Percentiles rank a stretch among this genome's conserved stretches.
Conservation (phyloP, 108 stramenopile genomes). For the Fragilariopsis cylindrus region DNA sequence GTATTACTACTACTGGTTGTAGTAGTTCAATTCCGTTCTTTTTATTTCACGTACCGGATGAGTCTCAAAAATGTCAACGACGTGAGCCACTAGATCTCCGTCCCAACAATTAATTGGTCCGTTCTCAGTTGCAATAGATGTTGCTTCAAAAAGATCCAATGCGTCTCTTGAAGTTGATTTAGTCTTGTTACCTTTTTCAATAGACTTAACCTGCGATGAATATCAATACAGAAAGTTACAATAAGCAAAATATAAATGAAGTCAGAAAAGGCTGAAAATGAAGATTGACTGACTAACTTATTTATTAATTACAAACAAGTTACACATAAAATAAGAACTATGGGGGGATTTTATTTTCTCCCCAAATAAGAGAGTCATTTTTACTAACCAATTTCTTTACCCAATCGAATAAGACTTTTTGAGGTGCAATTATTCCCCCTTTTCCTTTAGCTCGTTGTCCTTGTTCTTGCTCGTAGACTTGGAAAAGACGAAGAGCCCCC, state of each 20-base stretch:
- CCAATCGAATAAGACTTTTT: constrained; percentile 40
- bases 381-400: constrained; percentile 53
- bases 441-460: constrained; percentile 27
- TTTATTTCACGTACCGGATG: constrained; percentile 34
- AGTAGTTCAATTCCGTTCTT: not conserved
- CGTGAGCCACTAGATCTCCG: constrained; percentile 23
- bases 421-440: constrained; percentile 40
- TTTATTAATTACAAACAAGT: too few species aligned
- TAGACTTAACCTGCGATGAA: constrained; percentile 16
- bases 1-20: not conserved
- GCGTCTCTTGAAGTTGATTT: constrained; percentile 22
- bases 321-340: too few species aligned
- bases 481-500: constrained; percentile 50
- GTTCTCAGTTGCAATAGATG: constrained; percentile 13
- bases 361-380: constrained; percentile 18
- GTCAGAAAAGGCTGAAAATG: not conserved
- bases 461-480: constrained; percentile 41
- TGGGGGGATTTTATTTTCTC: not conserved
- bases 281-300: not conserved
- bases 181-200: constrained; percentile 19
- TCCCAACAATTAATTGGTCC: constrained; percentile 30
- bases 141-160: constrained; percentile 28
- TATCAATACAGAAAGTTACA: not conserved
- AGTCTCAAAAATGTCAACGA: constrained; percentile 32
- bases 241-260: not conserved